These are phyloP conservation scores for Blastocystis sp. DNA, from an alignment of 352 stramenopile genomes.

Conservation along the genomic window DNA sequence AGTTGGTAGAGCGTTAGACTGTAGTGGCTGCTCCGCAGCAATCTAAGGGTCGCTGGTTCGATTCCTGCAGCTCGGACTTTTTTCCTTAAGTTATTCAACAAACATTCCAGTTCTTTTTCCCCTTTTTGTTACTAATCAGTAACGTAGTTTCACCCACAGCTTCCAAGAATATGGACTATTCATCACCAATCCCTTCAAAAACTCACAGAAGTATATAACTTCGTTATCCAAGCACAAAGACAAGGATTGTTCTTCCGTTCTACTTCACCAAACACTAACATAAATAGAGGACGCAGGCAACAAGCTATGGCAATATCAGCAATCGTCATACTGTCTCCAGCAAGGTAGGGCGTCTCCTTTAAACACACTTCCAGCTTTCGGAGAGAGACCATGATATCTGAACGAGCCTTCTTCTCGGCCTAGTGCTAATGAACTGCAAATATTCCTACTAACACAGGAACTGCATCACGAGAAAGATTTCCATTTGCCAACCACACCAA, in stretches of 20 bases:
- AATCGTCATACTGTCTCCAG: conserved; percentile 4
- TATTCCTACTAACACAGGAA: conserved; percentile 17
- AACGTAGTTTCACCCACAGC: conserved; percentile 6
- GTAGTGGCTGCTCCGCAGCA: conserved; percentile 52
- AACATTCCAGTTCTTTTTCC: conserved; percentile 59
- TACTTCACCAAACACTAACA: conserved; percentile 56
- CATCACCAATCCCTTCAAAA: background rate
- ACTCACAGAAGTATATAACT: conserved; percentile 24
- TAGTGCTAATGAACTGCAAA: background rate
- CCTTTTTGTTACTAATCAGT: conserved; percentile 28
- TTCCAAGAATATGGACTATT: conserved; percentile 24
- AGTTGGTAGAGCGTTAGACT: conserved; percentile 58
- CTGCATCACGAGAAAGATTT: conserved; percentile 1
- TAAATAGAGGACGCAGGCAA: conserved; percentile 47
- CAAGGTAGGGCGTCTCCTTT: conserved; percentile 45
- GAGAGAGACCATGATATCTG: conserved; percentile 42
- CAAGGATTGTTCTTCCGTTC: conserved; percentile 60
- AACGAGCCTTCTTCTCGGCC: conserved; percentile 67
- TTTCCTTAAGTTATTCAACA: conserved; percentile 42
- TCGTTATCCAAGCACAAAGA: conserved; percentile 44
- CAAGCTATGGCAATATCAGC: conserved; percentile 35
- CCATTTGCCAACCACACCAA: conserved; percentile 27
- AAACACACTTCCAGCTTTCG: conserved; percentile 45
- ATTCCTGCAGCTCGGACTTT: conserved; percentile 49
- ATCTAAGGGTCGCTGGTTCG: conserved; percentile 39